These are phyloP conservation scores for Cercophora samala DNA, from an alignment of 495 filamentous ascomycete species.

Conservation along the genomic window DNA sequence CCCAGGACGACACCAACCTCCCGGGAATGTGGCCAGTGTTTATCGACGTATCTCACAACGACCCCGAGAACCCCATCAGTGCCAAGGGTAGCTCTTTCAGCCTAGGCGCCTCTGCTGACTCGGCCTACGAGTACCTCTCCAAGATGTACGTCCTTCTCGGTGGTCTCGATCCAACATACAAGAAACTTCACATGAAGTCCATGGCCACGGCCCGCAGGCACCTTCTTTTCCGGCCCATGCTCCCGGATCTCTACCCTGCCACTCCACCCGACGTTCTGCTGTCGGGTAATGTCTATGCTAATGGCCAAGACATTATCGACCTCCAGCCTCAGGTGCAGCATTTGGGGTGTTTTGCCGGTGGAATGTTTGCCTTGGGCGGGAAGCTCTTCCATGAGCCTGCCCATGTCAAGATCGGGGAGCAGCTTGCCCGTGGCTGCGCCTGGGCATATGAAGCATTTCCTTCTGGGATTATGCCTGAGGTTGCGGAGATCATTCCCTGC, in stretches of 20 bases:
- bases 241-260: slow-evolving; percentile 43
- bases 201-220: slow-evolving; percentile 61
- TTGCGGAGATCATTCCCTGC: slow-evolving; percentile 51
- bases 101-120: slow-evolving; percentile 72
- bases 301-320: slow-evolving; percentile 25
- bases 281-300: slow-evolving; percentile 42
- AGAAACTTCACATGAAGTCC: slow-evolving; percentile 49
- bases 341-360: slow-evolving; percentile 75
- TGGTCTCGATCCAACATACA: slow-evolving; percentile 39
- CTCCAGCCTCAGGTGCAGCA: slow-evolving; percentile 44
- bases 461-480: slow-evolving; percentile 87
- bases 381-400: slow-evolving; percentile 65
- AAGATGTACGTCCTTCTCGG: slow-evolving; percentile 55
- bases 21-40: slow-evolving; percentile 79
- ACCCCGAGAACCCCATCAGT: slow-evolving; percentile 23
- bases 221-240: slow-evolving; percentile 65
- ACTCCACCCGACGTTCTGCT: slow-evolving; percentile 64
- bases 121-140: slow-evolving; percentile 85
- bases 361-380: slow-evolving; percentile 86
- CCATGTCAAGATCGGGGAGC: slow-evolving; percentile 72
- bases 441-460: slow-evolving; percentile 80
- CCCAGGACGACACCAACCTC: slow-evolving; percentile 63
- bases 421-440: slow-evolving; percentile 88
- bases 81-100: slow-evolving; percentile 50
- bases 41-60: slow-evolving; percentile 49